Conservation (phyloP, 2,329 filamentous ascomycete genomes). For the Hypoxylon sp. region DNA sequence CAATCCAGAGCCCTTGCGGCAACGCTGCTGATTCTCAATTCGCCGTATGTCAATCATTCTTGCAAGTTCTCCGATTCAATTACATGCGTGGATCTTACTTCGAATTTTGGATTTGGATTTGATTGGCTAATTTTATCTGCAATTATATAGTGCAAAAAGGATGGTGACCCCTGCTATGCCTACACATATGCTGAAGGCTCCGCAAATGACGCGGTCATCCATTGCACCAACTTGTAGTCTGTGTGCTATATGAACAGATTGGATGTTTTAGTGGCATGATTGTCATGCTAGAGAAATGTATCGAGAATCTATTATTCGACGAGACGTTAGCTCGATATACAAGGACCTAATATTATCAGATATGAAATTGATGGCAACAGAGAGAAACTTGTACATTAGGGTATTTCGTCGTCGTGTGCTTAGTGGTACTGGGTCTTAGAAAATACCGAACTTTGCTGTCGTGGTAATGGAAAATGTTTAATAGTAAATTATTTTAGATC, state of each 20-base stretch:
- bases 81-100: background rate
- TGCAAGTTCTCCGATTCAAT: background rate
- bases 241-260: background rate
- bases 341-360: background rate
- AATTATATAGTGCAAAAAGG: constrained; percentile 11
- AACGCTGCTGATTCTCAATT: constrained; percentile 6
- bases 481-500: background rate
- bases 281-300: background rate
- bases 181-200: constrained; percentile 12
- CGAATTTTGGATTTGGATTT: background rate
- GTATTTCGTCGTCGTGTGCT: background rate
- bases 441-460: background rate
- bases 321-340: background rate
- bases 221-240: constrained; percentile 8
- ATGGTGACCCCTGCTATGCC: constrained; percentile 16
- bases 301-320: background rate
- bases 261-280: background rate
- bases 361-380: background rate
- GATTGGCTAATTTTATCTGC: background rate
- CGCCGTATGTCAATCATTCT: constrained; percentile 2
- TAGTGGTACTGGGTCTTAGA: background rate
- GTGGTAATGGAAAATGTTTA: background rate
- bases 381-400: background rate
- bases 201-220: constrained; percentile 7
- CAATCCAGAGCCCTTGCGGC: background rate